Evolutionary conservation across 2,329 filamentous ascomycete genomes (phyloP).

Genomic region (Alternaria sp.): DNA sequence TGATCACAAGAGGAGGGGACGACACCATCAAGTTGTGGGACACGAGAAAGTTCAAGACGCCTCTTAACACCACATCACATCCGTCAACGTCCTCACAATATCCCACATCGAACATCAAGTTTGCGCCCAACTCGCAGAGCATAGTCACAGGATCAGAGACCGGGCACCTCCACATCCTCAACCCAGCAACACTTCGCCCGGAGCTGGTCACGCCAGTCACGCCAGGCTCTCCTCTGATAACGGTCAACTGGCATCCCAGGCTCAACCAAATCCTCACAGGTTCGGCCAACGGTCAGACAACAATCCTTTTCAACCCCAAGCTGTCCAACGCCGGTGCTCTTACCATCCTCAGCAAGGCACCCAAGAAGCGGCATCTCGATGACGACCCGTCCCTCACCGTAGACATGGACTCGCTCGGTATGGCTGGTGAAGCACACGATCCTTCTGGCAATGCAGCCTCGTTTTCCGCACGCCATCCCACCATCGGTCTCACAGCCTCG

Average conservation of each 20-base stretch:
- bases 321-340: conserved; percentile 82
- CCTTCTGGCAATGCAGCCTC: conserved; percentile 62
- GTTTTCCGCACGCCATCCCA: conserved; percentile 68
- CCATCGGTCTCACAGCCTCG: conserved; percentile 76
- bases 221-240: conserved; percentile 79
- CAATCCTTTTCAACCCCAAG: conserved; percentile 88
- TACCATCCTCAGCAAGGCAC: conserved; percentile 88
- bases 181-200: conserved; percentile 84
- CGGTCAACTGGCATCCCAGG: conserved; percentile 89
- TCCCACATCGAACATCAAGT: conserved; percentile 84
- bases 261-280: conserved; percentile 96
- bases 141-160: conserved; percentile 88
- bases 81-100: conserved; percentile 83
- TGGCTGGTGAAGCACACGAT: conserved; percentile 81
- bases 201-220: conserved; percentile 91
- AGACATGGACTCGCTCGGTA: conserved; percentile 75
- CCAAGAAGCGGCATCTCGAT: conserved; percentile 94
- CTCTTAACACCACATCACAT: conserved; percentile 80
- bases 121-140: conserved; percentile 81
- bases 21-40: conserved; percentile 97
- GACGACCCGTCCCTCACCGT: conserved; percentile 83
- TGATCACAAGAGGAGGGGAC: conserved; percentile 90
- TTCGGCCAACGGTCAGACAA: conserved; percentile 87
- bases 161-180: conserved; percentile 89
- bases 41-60: conserved; percentile 90